Base-by-base conservation (phyloP, 2,329 filamentous ascomycete species). In the Talaromyces funiculosus region DNA sequence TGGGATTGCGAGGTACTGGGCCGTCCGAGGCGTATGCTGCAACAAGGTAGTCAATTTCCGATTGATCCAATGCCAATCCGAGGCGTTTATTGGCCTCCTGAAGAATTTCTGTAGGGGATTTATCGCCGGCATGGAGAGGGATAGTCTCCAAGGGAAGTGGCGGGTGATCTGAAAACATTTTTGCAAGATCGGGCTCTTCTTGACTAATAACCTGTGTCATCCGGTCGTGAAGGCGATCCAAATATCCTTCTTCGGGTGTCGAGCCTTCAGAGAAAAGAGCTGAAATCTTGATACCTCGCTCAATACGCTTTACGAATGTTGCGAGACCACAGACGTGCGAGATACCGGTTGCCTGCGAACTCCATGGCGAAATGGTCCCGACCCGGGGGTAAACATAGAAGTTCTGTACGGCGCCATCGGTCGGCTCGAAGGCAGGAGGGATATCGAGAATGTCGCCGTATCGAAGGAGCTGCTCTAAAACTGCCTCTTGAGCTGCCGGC, bases 1-100 rank as follows among this genome's bases (percentile, higher is more conserved):
- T 88, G 0, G 90, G 90, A 53, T 87, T 79, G 63, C 82, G 73
- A 12, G 82, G 82, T 54, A 85, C 78, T 55, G 80, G 75, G 3
- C 82, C 82, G 31, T 86, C 83, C 38, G 85, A 80, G 5, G 85
- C 85, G 75, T 91, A 94, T 43, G 88, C 87, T 66, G 92, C 86
- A n/a, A 96, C 90, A 40, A 99, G 82, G 71, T 99, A 97, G 62
- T 96, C 87, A 73, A 97, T 95, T 73, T 99, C 92, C 8, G 88
- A 87, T 61, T 86, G 82, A 73, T 97, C 93, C 61, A 99, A 83
- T 18, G 91, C 92, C 64, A 99, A 82, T 2, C 94, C 94, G 61
- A 91, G 84, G 66, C 87, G 82, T 67, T 86, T 85, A 77, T 97
- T 99, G 69, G 95, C 94, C 49, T 88, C 86, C 69, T 90, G 84